A percentile compares a stretch with the other conserved stretches of the same genome.
These are phyloP conservation scores for Coleophoma cylindrospora DNA, from an alignment of 2,329 filamentous ascomycete genomes.

Conservation along the genomic window DNA sequence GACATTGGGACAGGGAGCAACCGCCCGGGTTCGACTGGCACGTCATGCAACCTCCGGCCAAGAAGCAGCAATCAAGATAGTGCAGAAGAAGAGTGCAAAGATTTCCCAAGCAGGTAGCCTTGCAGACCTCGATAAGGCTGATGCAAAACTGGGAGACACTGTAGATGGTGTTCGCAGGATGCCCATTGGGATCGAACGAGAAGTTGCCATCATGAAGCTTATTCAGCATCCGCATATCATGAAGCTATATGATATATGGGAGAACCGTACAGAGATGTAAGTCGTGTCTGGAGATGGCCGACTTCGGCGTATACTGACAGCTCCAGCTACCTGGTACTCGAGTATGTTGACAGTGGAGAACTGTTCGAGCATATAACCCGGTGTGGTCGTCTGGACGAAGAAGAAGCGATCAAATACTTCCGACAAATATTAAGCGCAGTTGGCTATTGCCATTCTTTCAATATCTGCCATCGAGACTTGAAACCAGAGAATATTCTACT, in stretches of 20 bases:
- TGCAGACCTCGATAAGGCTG: conserved; percentile 73
- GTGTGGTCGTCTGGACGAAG: conserved; percentile 69
- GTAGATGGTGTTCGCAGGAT: conserved; percentile 63
- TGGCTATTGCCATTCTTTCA: conserved; percentile 88
- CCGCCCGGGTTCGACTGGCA: conserved; percentile 80
- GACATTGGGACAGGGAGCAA: conserved; percentile 85
- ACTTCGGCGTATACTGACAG: conserved; percentile 16
- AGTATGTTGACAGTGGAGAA: conserved; percentile 73
- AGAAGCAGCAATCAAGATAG: conserved; percentile 89
- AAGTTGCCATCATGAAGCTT: conserved; percentile 95
- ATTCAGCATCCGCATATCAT: conserved; percentile 95
- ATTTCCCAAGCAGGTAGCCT: conserved; percentile 82
- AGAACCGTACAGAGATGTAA: conserved; percentile 91
- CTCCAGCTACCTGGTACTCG: conserved; percentile 85
- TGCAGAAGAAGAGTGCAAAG: conserved; percentile 76
- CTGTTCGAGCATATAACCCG: conserved; percentile 78
- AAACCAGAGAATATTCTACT: conserved; percentile 97
- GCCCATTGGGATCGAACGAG: conserved; percentile 85
- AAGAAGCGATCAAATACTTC: conserved; percentile 78
- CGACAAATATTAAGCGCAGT: conserved; percentile 90
- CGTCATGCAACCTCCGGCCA: conserved; percentile 75
- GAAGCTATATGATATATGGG: conserved; percentile 94
- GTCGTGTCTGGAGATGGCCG: conserved; percentile 26
- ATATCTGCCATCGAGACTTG: conserved; percentile 92
- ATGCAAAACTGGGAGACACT: conserved; percentile 49